Conservation (phyloP, 2,329 filamentous ascomycete species). For the Phaeosphaeriaceae sp. region DNA sequence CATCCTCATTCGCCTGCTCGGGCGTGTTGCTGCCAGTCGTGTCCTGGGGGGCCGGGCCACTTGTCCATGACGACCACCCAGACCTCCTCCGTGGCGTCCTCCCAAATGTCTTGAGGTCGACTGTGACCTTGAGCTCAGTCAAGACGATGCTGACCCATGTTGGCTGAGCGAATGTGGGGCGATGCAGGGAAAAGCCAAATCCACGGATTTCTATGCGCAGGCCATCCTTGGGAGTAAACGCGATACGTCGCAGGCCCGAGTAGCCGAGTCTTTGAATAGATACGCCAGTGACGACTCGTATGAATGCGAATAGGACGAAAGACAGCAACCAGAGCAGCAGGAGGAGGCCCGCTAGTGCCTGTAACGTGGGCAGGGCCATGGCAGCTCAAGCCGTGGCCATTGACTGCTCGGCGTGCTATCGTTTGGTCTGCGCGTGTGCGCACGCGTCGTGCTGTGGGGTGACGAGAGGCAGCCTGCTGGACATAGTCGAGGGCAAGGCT, state of each 20-base stretch:
- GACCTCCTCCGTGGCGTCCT: conserved; percentile 43
- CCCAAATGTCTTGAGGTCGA: conserved; percentile 75
- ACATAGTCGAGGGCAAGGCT: conserved; percentile 42
- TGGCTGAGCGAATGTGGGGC: conserved; percentile 94
- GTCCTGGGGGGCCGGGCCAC: conserved; percentile 32
- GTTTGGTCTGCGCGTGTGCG: conserved; percentile 23
- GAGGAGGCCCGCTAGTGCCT: conserved; percentile 85
- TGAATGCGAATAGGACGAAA: conserved; percentile 90
- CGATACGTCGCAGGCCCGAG: conserved; percentile 87
- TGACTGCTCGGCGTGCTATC: conserved; percentile 25
- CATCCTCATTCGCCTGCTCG: conserved; percentile 20
- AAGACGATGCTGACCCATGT: conserved; percentile 94
- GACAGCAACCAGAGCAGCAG: conserved; percentile 89
- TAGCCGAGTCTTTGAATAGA: conserved; percentile 97
- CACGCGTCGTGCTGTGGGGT: conserved; percentile 38
- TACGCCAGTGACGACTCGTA: conserved; percentile 90
- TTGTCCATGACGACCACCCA: conserved; percentile 42
- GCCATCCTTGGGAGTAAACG: conserved; percentile 89
- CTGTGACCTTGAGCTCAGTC: conserved; percentile 81
- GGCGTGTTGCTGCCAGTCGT: conserved; percentile 28
- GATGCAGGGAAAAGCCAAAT: conserved; percentile 85
- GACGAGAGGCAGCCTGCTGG: conserved; percentile 25
- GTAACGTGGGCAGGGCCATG: conserved; percentile 57
- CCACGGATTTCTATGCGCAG: conserved; percentile 88
- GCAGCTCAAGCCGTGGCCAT: conserved; percentile 35